Conservation (phyloP, 2,329 filamentous ascomycete genomes). For the Ophiognomonia clavigignenti-juglandacearum region DNA sequence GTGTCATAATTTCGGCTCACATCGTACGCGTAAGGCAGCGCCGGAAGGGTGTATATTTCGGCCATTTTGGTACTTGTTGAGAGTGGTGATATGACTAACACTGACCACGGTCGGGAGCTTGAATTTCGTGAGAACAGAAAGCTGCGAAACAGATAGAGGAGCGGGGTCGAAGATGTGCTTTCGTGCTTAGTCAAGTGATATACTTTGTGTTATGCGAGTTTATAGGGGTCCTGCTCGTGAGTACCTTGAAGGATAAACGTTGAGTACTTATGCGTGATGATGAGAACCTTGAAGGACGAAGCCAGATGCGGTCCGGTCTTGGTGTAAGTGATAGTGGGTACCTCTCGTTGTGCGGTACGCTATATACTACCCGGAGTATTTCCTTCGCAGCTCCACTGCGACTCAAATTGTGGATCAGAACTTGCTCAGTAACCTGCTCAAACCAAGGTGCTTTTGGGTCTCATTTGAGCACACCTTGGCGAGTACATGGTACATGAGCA, state of each 20-base stretch:
- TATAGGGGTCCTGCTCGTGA: background rate
- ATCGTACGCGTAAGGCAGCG: conserved; percentile 28
- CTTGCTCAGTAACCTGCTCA: background rate
- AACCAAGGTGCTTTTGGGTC: no score
- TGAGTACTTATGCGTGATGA: no score
- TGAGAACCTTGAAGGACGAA: background rate
- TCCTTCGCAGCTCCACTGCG: background rate
- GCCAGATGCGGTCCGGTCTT: background rate
- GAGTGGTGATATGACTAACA: background rate
- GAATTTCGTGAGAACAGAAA: background rate
- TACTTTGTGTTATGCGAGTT: no score
- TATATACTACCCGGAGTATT: background rate
- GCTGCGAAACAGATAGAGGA: background rate
- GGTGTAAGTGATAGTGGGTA: background rate
- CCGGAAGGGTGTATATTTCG: conserved; percentile 29
- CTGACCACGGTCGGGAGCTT: background rate
- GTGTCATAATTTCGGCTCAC: conserved; percentile 16
- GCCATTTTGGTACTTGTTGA: background rate
- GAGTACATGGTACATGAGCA: no score
- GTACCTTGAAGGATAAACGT: background rate
- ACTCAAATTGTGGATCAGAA: background rate
- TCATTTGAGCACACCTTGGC: background rate
- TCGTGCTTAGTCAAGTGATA: no score
- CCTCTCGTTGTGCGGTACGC: background rate
- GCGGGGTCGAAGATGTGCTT: background rate